phyloP scores from a whole-genome alignment of 139 green algal genomes.

The Chlorella ohadii region DNA sequence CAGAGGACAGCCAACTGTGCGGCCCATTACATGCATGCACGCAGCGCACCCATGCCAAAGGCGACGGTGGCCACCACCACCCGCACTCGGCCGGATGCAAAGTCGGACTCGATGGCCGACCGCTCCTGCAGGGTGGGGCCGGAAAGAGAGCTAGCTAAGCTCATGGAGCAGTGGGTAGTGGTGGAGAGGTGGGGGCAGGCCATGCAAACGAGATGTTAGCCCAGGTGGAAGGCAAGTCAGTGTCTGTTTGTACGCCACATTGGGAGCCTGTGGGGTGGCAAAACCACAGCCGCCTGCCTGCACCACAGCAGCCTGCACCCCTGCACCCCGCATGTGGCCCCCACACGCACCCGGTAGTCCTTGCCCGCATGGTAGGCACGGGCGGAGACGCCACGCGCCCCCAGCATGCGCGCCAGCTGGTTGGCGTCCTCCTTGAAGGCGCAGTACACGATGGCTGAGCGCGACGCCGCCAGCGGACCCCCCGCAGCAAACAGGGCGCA shows the following conservation, averaged over 20 bases:
- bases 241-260: too few species aligned
- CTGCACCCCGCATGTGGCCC: too few species aligned
- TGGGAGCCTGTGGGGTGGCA: too few species aligned
- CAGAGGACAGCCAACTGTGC: too few species aligned
- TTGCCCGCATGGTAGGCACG: constrained; percentile 80
- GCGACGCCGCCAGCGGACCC: constrained; percentile 44
- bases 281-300: too few species aligned
- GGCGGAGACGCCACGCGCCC: constrained; percentile 55
- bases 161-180: background rate
- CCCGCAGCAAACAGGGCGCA: constrained; percentile 52
- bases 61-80: constrained; percentile 82
- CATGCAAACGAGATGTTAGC: too few species aligned
- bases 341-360: constrained; percentile 9
- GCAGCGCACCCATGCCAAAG: constrained; percentile 57
- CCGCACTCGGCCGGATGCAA: constrained; percentile 58
- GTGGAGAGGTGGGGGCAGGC: background rate
- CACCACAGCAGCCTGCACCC: too few species aligned
- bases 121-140: constrained; percentile 46
- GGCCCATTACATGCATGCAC: too few species aligned
- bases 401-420: constrained; percentile 65
- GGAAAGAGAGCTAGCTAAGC: too few species aligned
- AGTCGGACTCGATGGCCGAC: constrained; percentile 61
- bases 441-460: constrained; percentile 82
- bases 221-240: too few species aligned
- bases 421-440: constrained; percentile 77